Percentiles rank a stretch among this genome's conserved stretches.
These are phyloP conservation scores for Chlorociboria aeruginascens DNA, from an alignment of 495 filamentous ascomycete genomes.

Conservation along the genomic window DNA sequence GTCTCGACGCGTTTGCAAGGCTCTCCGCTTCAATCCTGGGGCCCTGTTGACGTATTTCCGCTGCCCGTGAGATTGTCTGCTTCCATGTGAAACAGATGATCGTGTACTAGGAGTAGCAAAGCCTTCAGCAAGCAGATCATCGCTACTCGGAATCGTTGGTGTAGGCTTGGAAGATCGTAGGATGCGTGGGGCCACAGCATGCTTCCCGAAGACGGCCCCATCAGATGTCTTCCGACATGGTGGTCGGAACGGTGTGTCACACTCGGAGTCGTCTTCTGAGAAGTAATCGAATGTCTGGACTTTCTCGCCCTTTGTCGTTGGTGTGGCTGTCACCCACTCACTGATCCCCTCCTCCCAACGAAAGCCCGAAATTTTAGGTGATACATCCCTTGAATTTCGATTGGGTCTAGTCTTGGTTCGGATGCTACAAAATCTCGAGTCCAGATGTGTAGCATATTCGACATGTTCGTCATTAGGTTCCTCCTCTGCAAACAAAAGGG, in stretches of 20 bases:
- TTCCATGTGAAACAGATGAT: neutral
- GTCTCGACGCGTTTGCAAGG: conserved; percentile 7
- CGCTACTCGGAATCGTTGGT: neutral
- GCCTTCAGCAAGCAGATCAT: neutral
- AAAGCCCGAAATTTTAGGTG: conserved; percentile 14
- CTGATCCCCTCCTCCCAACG: conserved; percentile 43
- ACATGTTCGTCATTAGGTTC: conserved; percentile 10
- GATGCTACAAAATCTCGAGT: conserved; percentile 2
- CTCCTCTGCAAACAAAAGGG: conserved; percentile 14
- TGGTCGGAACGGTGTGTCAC: conserved; percentile 6
- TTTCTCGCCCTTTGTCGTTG: conserved; percentile 3
- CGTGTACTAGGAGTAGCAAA: neutral
- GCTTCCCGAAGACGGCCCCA: neutral
- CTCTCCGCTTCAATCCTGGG: conserved; percentile 10
- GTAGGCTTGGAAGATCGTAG: neutral
- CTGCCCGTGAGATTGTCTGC: neutral
- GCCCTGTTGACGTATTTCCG: conserved; percentile 7
- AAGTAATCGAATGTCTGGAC: neutral
- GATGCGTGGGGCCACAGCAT: neutral
- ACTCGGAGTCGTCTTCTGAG: neutral
- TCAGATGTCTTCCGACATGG: neutral
- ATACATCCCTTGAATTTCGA: no score
- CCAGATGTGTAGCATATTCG: conserved; percentile 12
- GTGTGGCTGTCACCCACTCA: conserved; percentile 37
- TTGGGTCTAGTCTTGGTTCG: neutral